These are phyloP conservation scores for Wickerhamia fluorescens DNA, from an alignment of 805 yeast species.

Conservation along the genomic window DNA sequence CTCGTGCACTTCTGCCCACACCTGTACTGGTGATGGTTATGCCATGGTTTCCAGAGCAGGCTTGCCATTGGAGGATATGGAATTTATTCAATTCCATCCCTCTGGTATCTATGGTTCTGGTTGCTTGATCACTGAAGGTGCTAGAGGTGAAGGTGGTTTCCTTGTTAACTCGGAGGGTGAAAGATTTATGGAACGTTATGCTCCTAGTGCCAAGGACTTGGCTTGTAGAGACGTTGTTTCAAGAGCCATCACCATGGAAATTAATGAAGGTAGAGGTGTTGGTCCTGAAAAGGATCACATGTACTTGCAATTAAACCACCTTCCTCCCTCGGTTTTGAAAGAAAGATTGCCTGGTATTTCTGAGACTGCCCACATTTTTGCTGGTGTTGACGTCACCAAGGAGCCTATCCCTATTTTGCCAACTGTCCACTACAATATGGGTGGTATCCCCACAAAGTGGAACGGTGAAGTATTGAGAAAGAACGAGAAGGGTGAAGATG, in stretches of 20 bases:
- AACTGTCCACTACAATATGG: conserved; percentile 99
- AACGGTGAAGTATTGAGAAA: conserved; percentile 88
- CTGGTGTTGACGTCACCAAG: conserved; percentile 98
- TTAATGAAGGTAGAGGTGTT: conserved; percentile 98
- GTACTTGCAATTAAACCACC: conserved; percentile 86
- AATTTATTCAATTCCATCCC: conserved; percentile 98
- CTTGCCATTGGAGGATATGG: conserved; percentile 93
- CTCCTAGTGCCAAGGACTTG: conserved; percentile 96
- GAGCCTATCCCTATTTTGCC: conserved; percentile 98
- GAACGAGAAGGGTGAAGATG: conserved; percentile 84
- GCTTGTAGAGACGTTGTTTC: conserved; percentile 98
- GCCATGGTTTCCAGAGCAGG: conserved; percentile 99
- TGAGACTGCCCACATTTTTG: conserved; percentile 95
- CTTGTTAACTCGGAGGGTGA: conserved; percentile 95
- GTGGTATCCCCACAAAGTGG: conserved; percentile 98
- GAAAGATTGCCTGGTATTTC: conserved; percentile 99
- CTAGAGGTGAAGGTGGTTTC: conserved; percentile 99
- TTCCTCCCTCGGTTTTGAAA: conserved; percentile 84
- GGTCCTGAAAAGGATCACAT: conserved; percentile 95
- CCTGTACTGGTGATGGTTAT: conserved; percentile 98
- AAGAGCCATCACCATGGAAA: conserved; percentile 97
- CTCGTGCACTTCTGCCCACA: conserved; percentile 98
- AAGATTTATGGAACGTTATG: conserved; percentile 98
- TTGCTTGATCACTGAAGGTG: conserved; percentile 98
- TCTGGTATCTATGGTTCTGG: conserved; percentile 99